Base-by-base conservation (phyloP, 2,329 filamentous ascomycete species). In the Myriosclerotinia duriaeana region DNA sequence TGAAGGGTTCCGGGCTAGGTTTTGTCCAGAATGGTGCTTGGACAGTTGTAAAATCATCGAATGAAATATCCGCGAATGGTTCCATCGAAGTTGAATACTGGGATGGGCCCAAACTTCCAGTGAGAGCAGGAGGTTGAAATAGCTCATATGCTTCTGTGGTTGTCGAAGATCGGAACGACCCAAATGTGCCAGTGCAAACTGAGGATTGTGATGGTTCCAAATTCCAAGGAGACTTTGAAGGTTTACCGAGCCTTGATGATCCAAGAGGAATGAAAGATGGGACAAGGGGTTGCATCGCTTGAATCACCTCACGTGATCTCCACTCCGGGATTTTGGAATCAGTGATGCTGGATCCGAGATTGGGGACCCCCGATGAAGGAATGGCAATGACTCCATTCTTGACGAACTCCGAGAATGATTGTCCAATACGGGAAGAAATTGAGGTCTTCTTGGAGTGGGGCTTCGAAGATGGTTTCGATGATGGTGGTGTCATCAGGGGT, bases 311-410 rank as follows among this genome's bases (percentile, higher is more conserved):
- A 50, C 30, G 58, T 7, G 34, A 38, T 60, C 58, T 36, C 58
- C 58, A 60, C 15, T 60, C 58, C 9, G 58, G 58, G 14, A 50
- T 38, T 50, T 60, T 50, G 5, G 58, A 60, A 12, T 60, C 58
- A 22, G 8, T 60, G 58, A 50, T 60, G 58, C 58, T 60, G 22
- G 58, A 60, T 60, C 58, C 58, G 14, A 50, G 58, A 38, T 60
- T 60, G 2, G 34, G 58, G 5, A 50, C 34, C 1, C 46, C 58
- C 9, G 58, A 50, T 38, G 44, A 26, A 38, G 58, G 58, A 11
- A 36, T 17, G 5, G 44, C 30, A 48, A 30, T 56, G n/a, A 26
- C 30, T 8, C 44, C 54, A 30, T 42, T 59, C 11, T 36, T 65
- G 2, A 65, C 36, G 17, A 65, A 65, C 2, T 48, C 53, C 42